Evolutionary conservation across 2,329 filamentous ascomycete genomes (phyloP).

Genomic region (Chaetothyriales sp.): DNA sequence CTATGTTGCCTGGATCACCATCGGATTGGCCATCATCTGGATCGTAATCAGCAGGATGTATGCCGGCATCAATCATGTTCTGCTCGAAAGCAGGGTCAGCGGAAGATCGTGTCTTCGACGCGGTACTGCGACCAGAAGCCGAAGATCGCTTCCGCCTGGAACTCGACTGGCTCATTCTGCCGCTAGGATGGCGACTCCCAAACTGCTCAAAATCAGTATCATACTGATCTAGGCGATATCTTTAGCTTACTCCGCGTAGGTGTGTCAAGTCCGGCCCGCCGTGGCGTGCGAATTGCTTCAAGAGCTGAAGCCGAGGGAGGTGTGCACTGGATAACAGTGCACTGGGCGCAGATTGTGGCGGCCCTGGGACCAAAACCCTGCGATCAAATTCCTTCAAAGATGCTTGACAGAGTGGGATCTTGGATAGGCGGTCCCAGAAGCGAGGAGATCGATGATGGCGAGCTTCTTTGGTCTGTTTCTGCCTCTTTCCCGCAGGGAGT

Average conservation of each 20-base stretch:
- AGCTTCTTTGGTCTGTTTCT: slow-evolving; percentile 2
- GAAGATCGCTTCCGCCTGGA: slow-evolving; percentile 7
- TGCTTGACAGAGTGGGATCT: slow-evolving; percentile 4
- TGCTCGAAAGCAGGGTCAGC: slow-evolving; percentile 20
- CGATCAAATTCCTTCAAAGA: slow-evolving; percentile 10
- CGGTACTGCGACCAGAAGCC: slow-evolving; percentile 2
- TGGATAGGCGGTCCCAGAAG: slow-evolving; percentile 12
- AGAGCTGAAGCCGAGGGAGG: not conserved
- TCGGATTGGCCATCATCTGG: too few relatives aligned
- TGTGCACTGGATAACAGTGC: not conserved
- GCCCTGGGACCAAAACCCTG: slow-evolving; percentile 2
- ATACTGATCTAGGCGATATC: not conserved
- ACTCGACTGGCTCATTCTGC: not conserved
- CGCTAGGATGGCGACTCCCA: not conserved
- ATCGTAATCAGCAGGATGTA: slow-evolving; percentile 20
- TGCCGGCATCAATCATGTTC: slow-evolving; percentile 23
- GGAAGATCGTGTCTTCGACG: not conserved
- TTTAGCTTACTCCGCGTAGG: slow-evolving; percentile 11
- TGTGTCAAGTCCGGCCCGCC: slow-evolving; percentile 9
- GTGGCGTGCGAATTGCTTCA: slow-evolving; percentile 8
- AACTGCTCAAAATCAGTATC: not conserved
- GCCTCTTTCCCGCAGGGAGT: slow-evolving; percentile 2
- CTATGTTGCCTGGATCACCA: too few relatives aligned
- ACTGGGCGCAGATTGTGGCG: not conserved
- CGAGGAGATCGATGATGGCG: slow-evolving; percentile 3